A percentile compares a stretch with the other conserved stretches of the same genome.
phyloP scores from a whole-genome alignment of 176 grass and related monocot species.

The Avena atlantica region DNA sequence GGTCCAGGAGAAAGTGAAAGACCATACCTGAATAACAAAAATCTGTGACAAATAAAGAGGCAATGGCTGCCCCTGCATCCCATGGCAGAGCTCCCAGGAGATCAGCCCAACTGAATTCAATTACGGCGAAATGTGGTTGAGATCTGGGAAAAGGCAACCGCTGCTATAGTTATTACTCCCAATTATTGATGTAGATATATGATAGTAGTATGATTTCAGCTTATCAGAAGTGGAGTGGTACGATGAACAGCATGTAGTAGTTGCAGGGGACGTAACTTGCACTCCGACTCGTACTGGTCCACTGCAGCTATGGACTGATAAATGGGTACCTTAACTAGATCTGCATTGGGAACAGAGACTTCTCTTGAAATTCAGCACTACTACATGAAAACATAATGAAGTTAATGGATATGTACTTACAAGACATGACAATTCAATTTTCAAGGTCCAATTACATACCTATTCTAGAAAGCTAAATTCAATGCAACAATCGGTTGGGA shows the following conservation, averaged over 20 bases:
- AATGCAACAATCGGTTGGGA: slow-evolving; percentile 1
- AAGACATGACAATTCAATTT: background rate
- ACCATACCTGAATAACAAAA: slow-evolving; percentile 3
- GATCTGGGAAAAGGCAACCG: background rate
- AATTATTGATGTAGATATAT: background rate
- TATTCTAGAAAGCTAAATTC: background rate
- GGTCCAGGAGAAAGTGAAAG: background rate
- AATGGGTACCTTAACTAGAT: background rate
- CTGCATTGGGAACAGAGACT: background rate
- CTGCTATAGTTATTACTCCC: background rate
- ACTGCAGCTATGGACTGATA: background rate
- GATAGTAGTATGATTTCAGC: no score
- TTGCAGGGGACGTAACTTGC: background rate
- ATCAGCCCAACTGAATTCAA: background rate
- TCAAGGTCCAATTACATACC: background rate
- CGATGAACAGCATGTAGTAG: no score
- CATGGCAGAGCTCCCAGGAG: background rate
- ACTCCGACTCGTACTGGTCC: background rate
- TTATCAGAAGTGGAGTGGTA: no score
- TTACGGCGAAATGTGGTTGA: slow-evolving; percentile 38
- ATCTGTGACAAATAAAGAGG: background rate
- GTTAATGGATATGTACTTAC: background rate
- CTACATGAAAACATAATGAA: background rate
- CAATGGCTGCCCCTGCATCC: background rate
- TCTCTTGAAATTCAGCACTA: background rate